Percentiles rank a stretch among this genome's conserved stretches.
Conservation (phyloP, 225 moss, liverwort and hornwort genomes). For the Straminergon stramineum region DNA sequence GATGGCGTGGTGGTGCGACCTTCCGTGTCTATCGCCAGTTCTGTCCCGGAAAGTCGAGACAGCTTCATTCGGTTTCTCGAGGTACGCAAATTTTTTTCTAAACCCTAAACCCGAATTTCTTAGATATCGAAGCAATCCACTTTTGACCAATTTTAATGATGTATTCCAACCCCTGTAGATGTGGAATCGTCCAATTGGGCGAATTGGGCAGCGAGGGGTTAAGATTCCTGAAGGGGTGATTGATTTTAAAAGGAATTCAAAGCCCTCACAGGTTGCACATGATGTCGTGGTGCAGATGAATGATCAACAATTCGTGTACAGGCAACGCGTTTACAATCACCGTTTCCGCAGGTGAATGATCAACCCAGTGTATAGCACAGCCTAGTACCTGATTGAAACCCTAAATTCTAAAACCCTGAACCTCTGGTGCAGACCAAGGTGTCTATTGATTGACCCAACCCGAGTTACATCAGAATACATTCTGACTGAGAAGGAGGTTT, state of each 20-base stretch:
- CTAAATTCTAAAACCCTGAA: neutral
- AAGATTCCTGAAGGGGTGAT: neutral
- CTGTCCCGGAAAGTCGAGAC: neutral
- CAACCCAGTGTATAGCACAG: neutral
- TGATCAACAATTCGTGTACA: neutral
- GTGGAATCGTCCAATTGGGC: neutral
- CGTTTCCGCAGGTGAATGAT: neutral
- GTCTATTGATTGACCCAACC: neutral
- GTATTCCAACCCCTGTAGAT: neutral
- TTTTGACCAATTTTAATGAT: neutral
- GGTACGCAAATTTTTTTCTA: neutral
- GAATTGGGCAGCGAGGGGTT: neutral
- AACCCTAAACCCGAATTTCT: neutral
- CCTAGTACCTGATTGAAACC: too few relatives aligned
- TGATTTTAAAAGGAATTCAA: too few relatives aligned
- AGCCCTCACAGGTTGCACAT: neutral
- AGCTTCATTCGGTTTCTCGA: neutral
- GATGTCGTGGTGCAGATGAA: constrained; percentile 6
- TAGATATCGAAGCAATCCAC: neutral
- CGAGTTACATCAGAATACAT: constrained; percentile 10
- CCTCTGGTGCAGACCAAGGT: neutral
- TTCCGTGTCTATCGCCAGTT: neutral
- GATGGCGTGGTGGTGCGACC: constrained; percentile 21
- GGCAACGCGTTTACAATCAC: neutral
- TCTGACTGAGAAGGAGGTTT: neutral